phyloP scores from a whole-genome alignment of 148 eudicot genomes.

The Linanthus parryae region DNA sequence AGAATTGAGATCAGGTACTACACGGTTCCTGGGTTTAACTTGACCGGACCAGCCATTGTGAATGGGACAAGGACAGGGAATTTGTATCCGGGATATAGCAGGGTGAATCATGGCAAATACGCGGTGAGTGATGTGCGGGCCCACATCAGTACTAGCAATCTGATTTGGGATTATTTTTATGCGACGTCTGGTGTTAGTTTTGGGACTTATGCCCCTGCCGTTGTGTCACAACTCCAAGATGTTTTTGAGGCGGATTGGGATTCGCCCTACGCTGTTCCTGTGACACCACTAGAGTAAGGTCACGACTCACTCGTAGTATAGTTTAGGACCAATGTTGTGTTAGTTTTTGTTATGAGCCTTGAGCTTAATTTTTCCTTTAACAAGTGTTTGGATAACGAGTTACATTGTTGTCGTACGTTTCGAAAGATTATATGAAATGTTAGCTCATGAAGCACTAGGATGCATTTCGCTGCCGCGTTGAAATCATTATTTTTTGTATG shows the following conservation, averaged over 20 bases:
- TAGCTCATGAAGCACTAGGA: too few species aligned
- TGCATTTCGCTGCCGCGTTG: too few species aligned
- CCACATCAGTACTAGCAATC: conserved; percentile 86
- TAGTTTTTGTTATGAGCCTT: too few species aligned
- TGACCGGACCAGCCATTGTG: conserved; percentile 68
- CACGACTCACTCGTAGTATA: too few species aligned
- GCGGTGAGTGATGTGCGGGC: conserved; percentile 81
- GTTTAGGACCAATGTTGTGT: too few species aligned
- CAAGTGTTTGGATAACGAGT: too few species aligned
- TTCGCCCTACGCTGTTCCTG: conserved; percentile 71
- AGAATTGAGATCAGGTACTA: conserved; percentile 77
- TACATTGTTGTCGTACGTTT: too few species aligned
- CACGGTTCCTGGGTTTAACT: conserved; percentile 68
- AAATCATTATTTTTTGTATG: too few species aligned
- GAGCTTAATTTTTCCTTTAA: too few species aligned
- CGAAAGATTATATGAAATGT: too few species aligned
- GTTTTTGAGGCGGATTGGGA: conserved; percentile 91
- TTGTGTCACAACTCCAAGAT: conserved; percentile 69
- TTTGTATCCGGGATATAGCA: conserved; percentile 55
- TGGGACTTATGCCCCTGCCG: conserved; percentile 67
- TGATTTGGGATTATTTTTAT: conserved; percentile 90
- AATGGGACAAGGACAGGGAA: conserved; percentile 51
- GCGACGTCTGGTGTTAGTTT: conserved; percentile 79
- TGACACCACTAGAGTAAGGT: conserved; percentile 40
- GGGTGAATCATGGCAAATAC: conserved; percentile 94